Base-by-base conservation (phyloP, 352 stramenopile species). In the Phytopythium ostracodes region DNA sequence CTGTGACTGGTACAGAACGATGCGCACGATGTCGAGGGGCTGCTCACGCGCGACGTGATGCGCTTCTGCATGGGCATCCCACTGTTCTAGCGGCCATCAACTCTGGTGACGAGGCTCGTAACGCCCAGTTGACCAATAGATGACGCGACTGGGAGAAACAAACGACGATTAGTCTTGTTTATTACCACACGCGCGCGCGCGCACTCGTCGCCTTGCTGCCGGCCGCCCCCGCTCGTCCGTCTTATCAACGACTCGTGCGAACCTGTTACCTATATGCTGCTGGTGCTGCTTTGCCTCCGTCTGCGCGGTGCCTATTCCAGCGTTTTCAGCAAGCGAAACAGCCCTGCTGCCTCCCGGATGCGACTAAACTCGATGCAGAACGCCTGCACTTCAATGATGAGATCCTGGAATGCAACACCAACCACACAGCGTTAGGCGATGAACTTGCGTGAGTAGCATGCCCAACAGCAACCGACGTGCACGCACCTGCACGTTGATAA, bases 361-460 rank as follows among this genome's bases (percentile, higher is more conserved):
- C 96, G 87, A 73, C 92, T 98, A 87, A 99, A 99, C 77, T 99
- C 95, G 71, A 99, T 99, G 82, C 97, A 99, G 82, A 99, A 99
- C 63, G 97, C 92, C 74, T 99, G 96, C 42, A 99, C 91, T 73
- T 99, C 97, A 75, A 99, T 98, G 75, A 98, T 99, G 67, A 99
- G 84, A 73, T 99, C 96, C 79, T 97, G 71, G 55, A 33, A 59
- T 24, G 33, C 10, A 33, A 35, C 2, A 53, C 52, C 29, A 60
- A 31, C 71, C 61, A 43, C 40, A 40, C 24, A 65, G 27, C 24
- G 55, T 79, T 64, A 79, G 47, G 14, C 63, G 22, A 56, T 2
- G 20, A 27, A 24, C 27, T 36, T 47, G 58, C 22, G 51, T 56
- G 17, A 43, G 10, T 6, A 25, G 12, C 38, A 44, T 24, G 18